Evolutionary conservation across 2,329 filamentous ascomycete species (phyloP).

Genomic region (Neoarthrinium moseri): DNA sequence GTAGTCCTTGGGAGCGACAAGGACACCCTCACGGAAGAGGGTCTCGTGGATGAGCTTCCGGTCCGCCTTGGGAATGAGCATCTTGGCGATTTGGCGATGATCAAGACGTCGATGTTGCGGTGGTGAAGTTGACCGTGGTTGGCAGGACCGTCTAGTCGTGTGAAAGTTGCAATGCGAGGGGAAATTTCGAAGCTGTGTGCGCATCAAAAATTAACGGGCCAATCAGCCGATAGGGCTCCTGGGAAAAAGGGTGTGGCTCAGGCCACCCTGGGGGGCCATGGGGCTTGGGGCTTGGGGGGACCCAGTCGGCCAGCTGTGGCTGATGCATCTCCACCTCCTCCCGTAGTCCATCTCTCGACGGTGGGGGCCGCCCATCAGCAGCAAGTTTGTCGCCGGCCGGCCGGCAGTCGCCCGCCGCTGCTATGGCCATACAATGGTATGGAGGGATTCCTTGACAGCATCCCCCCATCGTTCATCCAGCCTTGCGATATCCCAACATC

Average conservation of each 20-base stretch:
- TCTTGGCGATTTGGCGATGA: slow-evolving; percentile 58
- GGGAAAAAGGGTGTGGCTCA: slow-evolving; percentile 3
- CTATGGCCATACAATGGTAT: no score
- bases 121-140: slow-evolving; percentile 19
- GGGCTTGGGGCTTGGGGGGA: not conserved
- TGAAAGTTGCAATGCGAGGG: slow-evolving; percentile 7
- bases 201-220: slow-evolving; percentile 8
- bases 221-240: slow-evolving; percentile 8
- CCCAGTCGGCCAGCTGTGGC: slow-evolving; percentile 1
- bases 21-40: slow-evolving; percentile 91
- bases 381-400: no score
- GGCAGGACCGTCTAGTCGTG: no score
- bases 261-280: slow-evolving; percentile 2
- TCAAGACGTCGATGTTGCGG: slow-evolving; percentile 50
- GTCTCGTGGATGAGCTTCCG: slow-evolving; percentile 99
- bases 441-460: no score
- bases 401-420: no score
- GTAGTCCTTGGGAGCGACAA: slow-evolving; percentile 99
- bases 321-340: no score
- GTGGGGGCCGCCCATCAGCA: no score
- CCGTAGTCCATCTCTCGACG: no score
- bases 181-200: slow-evolving; percentile 6
- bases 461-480: no score
- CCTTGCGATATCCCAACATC: no score
- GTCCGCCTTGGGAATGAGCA: slow-evolving; percentile 99